A percentile compares a stretch with the other conserved stretches of the same genome.
Evolutionary conservation across 2,329 filamentous ascomycete genomes (phyloP).

Genomic region (Sphaerostilbella broomeana): DNA sequence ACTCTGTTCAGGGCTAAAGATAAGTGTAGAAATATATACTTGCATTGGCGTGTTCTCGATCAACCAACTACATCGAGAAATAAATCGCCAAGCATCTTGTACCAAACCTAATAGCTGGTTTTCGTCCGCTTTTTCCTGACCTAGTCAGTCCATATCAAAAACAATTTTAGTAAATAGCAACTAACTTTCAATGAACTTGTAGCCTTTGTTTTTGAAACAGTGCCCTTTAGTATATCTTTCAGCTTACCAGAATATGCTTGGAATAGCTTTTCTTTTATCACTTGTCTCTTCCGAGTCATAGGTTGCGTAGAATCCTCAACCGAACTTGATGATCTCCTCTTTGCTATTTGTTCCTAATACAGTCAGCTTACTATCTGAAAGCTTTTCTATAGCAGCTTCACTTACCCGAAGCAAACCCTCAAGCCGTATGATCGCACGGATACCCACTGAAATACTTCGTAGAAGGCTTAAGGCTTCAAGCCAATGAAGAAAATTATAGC

Average conservation of each 20-base stretch:
- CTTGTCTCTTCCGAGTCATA: no score
- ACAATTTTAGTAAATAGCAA: background rate
- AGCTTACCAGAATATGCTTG: no score
- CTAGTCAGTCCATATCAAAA: no score
- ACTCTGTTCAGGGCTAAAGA: slow-evolving; percentile 7
- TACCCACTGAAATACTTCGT: slow-evolving; percentile 18
- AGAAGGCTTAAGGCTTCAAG: slow-evolving; percentile 36
- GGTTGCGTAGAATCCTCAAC: no score
- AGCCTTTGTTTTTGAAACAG: no score
- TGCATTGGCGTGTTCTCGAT: slow-evolving; percentile 4
- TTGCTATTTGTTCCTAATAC: no score
- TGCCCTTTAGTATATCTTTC: no score
- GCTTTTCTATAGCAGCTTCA: background rate
- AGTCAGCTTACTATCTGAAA: no score
- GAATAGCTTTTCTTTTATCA: no score
- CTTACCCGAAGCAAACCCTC: slow-evolving; percentile 9
- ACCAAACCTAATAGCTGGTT: slow-evolving; percentile 2
- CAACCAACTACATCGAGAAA: background rate
- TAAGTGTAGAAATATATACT: slow-evolving; percentile 6
- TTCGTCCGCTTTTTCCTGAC: slow-evolving; percentile 1
- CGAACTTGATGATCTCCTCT: no score
- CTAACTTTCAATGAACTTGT: background rate
- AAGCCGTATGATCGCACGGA: slow-evolving; percentile 11
- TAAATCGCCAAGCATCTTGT: slow-evolving; percentile 7
- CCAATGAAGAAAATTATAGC: slow-evolving; percentile 35